Evolutionary conservation across 2,329 filamentous ascomycete genomes (phyloP), one percentile per base, ranked within the genome.

Genomic region (Aspergillus udagawae): DNA sequence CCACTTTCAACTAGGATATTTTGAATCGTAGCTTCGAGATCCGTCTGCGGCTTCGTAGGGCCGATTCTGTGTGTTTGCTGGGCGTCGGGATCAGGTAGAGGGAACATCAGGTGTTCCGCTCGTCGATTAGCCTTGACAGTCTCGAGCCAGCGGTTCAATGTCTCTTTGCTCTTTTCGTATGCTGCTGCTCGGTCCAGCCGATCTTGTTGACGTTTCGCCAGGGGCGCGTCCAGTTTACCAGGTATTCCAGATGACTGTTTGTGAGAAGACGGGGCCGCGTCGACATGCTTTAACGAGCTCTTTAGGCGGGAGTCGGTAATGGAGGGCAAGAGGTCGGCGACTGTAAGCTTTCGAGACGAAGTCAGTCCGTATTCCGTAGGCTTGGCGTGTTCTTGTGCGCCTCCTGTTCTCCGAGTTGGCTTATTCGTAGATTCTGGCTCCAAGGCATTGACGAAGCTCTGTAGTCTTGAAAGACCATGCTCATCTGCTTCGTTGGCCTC

Each of bases 71-170:
- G 84, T 28, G 81, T 82, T 54, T 78, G 72, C 53, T 80, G 81
- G 23, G 82, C 85, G 57, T 86, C 84, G 42, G 87, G 88, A 66
- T 91, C 88, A 2, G 88, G 83, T 0, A 97, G 81, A 4, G 94
- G 94, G 68, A 99, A 99, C 21, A 87, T 82, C 12, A 99, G 80
- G 72, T 96, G 91, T 62, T 97, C 94, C 1, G 93, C 92, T 65
- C 91, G 84, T 58, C 94, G 88, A 73, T 97, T 97, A 32, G 91
- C 86, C 76, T 97, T 96, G 68, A 99, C 92, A 0, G 94, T 97
- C 59, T 97, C 93, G 32, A 88, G 88, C 94, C 94, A 99, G 66
- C 91, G 86, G 61, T 90, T 86, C 27, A 99, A 80, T 0, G 92
- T 93, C 73, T 97, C 88, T 67, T 95, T 96, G 52, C 91, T 92